A percentile compares a stretch with the other conserved stretches of the same genome.
Evolutionary conservation across 495 filamentous ascomycete genomes (phyloP).

Genomic region (Lepidopterella palustris): DNA sequence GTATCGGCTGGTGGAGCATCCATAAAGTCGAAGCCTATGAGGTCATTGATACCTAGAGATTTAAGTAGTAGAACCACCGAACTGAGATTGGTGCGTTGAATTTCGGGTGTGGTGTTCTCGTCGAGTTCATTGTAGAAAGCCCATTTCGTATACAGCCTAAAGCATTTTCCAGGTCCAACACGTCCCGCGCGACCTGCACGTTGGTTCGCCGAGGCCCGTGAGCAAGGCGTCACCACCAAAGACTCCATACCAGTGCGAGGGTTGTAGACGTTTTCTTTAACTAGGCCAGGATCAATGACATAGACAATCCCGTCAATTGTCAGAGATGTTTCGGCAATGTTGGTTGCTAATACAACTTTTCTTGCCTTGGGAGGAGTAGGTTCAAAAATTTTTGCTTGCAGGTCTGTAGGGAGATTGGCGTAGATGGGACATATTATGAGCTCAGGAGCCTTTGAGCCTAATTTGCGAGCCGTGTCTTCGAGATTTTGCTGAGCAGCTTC

Average conservation of each 20-base stretch:
- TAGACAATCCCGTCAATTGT: slow-evolving; percentile 93
- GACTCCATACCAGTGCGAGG: slow-evolving; percentile 88
- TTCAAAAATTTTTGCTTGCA: slow-evolving; percentile 92
- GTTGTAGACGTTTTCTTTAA: slow-evolving; percentile 94
- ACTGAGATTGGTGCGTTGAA: slow-evolving; percentile 84
- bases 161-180: slow-evolving; percentile 89
- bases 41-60: slow-evolving; percentile 85
- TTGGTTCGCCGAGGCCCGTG: slow-evolving; percentile 90
- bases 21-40: slow-evolving; percentile 95
- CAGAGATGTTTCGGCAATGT: slow-evolving; percentile 92
- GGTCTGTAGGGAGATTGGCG: slow-evolving; percentile 78
- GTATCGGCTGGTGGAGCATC: slow-evolving; percentile 88
- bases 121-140: slow-evolving; percentile 92
- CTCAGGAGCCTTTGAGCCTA: slow-evolving; percentile 62
- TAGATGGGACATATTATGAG: slow-evolving; percentile 80
- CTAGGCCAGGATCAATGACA: slow-evolving; percentile 87
- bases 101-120: slow-evolving; percentile 88
- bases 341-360: slow-evolving; percentile 91
- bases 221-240: slow-evolving; percentile 84
- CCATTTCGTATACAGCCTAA: slow-evolving; percentile 91
- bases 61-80: slow-evolving; percentile 80
- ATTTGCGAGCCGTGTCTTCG: slow-evolving; percentile 65
- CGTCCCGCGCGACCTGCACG: slow-evolving; percentile 87
- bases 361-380: slow-evolving; percentile 74
- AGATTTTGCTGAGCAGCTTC: slow-evolving; percentile 72